Percentiles rank a stretch among this genome's conserved stretches.
Evolutionary conservation across 192 early-diverging fungal genomes (phyloP).

Genomic region (Spizellomyces sp.): DNA sequence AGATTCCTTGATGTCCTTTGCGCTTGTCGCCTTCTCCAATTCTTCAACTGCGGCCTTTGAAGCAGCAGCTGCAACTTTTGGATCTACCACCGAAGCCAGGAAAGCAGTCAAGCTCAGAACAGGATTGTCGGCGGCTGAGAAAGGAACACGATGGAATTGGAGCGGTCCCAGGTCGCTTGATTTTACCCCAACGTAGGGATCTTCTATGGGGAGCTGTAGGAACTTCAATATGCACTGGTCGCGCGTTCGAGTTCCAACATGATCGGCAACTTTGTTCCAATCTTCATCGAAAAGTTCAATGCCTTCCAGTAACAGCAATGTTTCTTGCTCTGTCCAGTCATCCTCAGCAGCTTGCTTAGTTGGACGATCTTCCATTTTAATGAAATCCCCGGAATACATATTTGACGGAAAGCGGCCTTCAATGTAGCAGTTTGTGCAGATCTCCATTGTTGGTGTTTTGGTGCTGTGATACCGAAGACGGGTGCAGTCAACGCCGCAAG

Average conservation of each 20-base stretch:
- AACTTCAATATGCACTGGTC: conserved; percentile 93
- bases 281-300: conserved; percentile 94
- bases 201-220: conserved; percentile 85
- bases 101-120: conserved; percentile 90
- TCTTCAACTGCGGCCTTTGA: conserved; percentile 82
- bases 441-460: conserved; percentile 66
- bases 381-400: conserved; percentile 84
- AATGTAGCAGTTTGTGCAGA: conserved; percentile 88
- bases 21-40: conserved; percentile 41
- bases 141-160: conserved; percentile 73
- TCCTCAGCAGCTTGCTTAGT: conserved; percentile 26
- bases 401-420: conserved; percentile 90
- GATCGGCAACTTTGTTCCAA: conserved; percentile 89
- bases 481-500: conserved; percentile 85
- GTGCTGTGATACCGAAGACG: conserved; percentile 78
- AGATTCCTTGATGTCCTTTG: background rate
- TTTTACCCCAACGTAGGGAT: conserved; percentile 61
- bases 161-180: conserved; percentile 56
- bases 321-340: conserved; percentile 87
- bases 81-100: conserved; percentile 82
- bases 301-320: conserved; percentile 84
- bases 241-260: conserved; percentile 86
- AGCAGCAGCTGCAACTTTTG: conserved; percentile 82
- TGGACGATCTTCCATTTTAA: conserved; percentile 60
- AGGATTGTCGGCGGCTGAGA: conserved; percentile 84